Percentiles rank a stretch among this genome's conserved stretches.
phyloP scores from a whole-genome alignment of 129 eudicot species.

The Helichrysum umbraculigerum region DNA sequence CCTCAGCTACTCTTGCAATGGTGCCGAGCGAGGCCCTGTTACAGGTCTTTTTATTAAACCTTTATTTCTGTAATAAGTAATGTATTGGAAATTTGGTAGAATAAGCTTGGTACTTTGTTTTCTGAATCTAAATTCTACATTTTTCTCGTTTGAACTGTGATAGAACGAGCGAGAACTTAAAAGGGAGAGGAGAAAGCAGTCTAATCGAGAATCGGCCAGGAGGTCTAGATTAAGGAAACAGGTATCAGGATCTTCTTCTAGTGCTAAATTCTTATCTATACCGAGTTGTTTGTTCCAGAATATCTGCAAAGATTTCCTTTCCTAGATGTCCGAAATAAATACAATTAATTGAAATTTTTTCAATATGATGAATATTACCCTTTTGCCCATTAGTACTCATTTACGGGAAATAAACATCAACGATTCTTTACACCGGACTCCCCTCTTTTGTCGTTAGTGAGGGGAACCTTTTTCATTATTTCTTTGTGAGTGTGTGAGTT shows the following conservation, averaged over 20 bases:
- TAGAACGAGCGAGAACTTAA: conserved; percentile 90
- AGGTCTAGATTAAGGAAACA: conserved; percentile 93
- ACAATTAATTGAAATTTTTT: neutral
- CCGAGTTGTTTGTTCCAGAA: neutral
- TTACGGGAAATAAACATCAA: neutral
- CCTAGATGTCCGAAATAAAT: neutral
- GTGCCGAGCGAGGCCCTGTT: conserved; percentile 62
- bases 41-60: conserved; percentile 41
- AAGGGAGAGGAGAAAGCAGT: conserved; percentile 90
- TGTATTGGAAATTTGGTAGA: neutral
- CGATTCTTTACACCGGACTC: neutral
- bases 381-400: neutral
- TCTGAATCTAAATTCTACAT: conserved; percentile 16
- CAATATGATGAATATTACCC: neutral
- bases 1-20: conserved; percentile 38
- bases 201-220: conserved; percentile 95
- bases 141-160: conserved; percentile 10
- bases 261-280: neutral
- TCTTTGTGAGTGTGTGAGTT: neutral
- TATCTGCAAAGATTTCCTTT: neutral
- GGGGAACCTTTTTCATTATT: neutral
- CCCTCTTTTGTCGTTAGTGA: neutral
- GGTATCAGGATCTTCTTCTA: conserved; percentile 38
- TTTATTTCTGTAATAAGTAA: neutral
- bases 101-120: neutral